A percentile compares a stretch with the other conserved stretches of the same genome.
Evolutionary conservation across 2,329 filamentous ascomycete species (phyloP).

Genomic region (Sclerotinia nivalis): DNA sequence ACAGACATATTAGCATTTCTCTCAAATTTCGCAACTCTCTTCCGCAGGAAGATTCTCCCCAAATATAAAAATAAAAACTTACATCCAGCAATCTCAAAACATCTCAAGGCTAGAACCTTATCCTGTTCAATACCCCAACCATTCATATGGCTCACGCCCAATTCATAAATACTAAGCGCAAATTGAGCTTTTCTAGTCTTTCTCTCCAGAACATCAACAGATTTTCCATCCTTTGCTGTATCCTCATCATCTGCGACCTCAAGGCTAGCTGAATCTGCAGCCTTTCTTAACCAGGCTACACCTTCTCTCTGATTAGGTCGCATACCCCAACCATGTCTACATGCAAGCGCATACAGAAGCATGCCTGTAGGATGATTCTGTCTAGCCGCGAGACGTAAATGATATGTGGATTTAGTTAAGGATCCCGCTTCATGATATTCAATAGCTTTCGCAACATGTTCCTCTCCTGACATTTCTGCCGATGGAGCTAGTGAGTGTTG

Average conservation of each 20-base stretch:
- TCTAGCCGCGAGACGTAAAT: conserved; percentile 84
- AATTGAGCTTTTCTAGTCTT: conserved; percentile 91
- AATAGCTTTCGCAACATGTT: conserved; percentile 88
- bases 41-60: neutral
- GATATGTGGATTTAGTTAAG: conserved; percentile 92
- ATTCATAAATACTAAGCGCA: conserved; percentile 91
- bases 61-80: conserved; percentile 44
- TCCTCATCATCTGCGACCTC: conserved; percentile 84
- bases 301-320: conserved; percentile 86
- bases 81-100: conserved; percentile 94
- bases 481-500: conserved; percentile 54
- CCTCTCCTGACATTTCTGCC: conserved; percentile 75
- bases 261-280: conserved; percentile 78
- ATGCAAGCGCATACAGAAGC: conserved; percentile 93
- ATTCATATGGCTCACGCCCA: conserved; percentile 96
- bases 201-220: conserved; percentile 65
- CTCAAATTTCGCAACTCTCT: neutral
- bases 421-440: conserved; percentile 85
- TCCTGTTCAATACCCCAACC: conserved; percentile 97
- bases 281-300: conserved; percentile 87
- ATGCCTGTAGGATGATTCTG: conserved; percentile 89
- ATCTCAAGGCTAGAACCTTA: conserved; percentile 80
- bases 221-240: conserved; percentile 60
- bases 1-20: neutral
- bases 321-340: conserved; percentile 97